These are phyloP conservation scores for Arabidopsis arenosa DNA, from an alignment of 345 rosid genomes.

Conservation along the genomic window DNA sequence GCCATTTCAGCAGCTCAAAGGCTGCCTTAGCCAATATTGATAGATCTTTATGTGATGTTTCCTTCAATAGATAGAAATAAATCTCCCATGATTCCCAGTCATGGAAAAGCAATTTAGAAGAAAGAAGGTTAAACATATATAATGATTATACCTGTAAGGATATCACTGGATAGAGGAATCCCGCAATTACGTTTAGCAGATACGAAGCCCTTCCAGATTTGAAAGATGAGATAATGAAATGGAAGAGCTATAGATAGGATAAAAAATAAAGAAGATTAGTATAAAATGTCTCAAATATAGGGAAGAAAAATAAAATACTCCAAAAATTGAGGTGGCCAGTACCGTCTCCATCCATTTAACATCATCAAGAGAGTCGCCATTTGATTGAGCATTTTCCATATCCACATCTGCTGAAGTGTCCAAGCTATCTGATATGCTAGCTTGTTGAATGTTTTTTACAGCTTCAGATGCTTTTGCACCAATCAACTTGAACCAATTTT, in stretches of 20 bases:
- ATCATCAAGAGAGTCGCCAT: conserved; percentile 73
- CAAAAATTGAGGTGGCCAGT: conserved; percentile 37
- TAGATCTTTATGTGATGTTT: conserved; percentile 95
- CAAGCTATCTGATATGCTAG: conserved; percentile 58
- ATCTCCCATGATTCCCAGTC: conserved; percentile 32
- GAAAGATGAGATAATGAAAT: conserved; percentile 82
- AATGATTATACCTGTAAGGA: conserved; percentile 77
- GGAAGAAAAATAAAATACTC: background rate
- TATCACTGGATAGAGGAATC: conserved; percentile 82
- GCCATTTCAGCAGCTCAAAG: conserved; percentile 94
- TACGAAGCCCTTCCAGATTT: conserved; percentile 96
- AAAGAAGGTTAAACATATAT: conserved; percentile 7
- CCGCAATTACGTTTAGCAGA: conserved; percentile 79
- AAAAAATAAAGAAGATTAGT: conserved; percentile 20
- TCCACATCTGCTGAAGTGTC: conserved; percentile 53
- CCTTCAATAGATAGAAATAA: conserved; percentile 56
- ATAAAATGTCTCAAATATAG: conserved; percentile 19
- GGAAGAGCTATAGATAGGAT: conserved; percentile 64
- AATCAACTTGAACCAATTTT: conserved; percentile 69
- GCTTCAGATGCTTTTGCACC: conserved; percentile 72
- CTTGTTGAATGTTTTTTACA: conserved; percentile 77
- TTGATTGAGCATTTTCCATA: conserved; percentile 55
- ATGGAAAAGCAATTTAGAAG: conserved; percentile 17
- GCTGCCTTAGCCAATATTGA: conserved; percentile 95
- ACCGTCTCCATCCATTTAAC: conserved; percentile 99